Percentiles rank a stretch among this genome's conserved stretches.
phyloP scores from a whole-genome alignment of 2,329 filamentous ascomycete species.

The Elsinoe ampelina region DNA sequence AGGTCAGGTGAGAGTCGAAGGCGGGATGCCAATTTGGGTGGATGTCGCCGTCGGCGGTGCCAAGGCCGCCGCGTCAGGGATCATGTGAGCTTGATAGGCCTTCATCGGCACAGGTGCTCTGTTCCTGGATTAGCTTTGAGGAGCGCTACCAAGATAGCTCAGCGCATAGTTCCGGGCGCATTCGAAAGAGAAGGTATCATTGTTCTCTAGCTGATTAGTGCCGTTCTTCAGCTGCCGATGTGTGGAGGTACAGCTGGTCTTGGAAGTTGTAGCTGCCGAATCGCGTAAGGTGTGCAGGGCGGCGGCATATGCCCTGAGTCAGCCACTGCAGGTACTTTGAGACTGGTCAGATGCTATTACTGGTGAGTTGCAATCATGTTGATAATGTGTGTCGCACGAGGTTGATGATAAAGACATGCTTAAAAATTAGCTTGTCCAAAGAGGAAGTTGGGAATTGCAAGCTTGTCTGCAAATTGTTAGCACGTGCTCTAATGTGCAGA shows the following conservation, averaged over 20 bases:
- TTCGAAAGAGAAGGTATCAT: constrained; percentile 6
- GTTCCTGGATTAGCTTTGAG: not conserved
- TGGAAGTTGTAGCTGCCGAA: not conserved
- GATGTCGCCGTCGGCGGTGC: not conserved
- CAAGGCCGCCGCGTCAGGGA: not conserved
- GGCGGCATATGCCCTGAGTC: too few species aligned
- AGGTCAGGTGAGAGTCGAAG: not conserved
- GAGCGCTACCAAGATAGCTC: not conserved
- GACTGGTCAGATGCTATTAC: too few species aligned
- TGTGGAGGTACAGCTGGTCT: not conserved
- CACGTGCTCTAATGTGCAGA: too few species aligned
- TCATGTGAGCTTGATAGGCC: constrained; percentile 6
- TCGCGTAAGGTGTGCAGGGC: not conserved
- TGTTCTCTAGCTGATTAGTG: not conserved
- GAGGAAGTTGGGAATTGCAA: too few species aligned
- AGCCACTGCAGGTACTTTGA: too few species aligned
- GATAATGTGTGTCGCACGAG: too few species aligned
- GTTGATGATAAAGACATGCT: too few species aligned
- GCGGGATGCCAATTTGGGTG: not conserved
- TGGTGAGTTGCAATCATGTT: too few species aligned
- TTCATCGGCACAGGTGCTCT: constrained; percentile 1
- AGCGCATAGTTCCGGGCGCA: not conserved
- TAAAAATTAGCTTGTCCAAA: too few species aligned
- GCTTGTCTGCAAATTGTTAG: too few species aligned
- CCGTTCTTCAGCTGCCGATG: not conserved